These are phyloP conservation scores for Daldinia concentrica DNA, from an alignment of 495 filamentous ascomycete species.

Conservation along the genomic window DNA sequence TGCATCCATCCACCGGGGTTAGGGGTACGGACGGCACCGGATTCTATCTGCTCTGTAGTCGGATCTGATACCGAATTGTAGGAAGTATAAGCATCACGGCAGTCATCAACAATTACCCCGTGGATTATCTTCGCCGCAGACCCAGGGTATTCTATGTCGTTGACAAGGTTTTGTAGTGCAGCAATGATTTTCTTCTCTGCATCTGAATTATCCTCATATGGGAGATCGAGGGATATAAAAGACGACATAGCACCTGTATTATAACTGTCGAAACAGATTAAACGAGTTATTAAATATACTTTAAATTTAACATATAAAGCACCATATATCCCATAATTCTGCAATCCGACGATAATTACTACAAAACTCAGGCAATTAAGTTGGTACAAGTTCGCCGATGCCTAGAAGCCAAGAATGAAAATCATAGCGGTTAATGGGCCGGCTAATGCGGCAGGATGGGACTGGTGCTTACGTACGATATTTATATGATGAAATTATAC, in stretches of 20 bases:
- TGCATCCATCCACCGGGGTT: neutral
- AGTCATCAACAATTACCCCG: neutral
- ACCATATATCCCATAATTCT: neutral
- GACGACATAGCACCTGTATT: neutral
- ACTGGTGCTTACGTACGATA: neutral
- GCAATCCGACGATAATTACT: too few species aligned
- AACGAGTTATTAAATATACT: neutral
- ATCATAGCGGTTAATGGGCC: neutral
- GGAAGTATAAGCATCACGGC: neutral
- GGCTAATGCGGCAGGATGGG: neutral
- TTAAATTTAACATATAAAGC: neutral
- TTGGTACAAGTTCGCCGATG: neutral
- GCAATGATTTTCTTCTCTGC: neutral
- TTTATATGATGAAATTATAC: neutral
- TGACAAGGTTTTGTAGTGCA: neutral
- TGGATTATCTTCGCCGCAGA: neutral
- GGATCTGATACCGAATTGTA: neutral
- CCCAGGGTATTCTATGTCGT: neutral
- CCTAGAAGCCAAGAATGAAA: neutral
- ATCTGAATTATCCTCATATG: neutral
- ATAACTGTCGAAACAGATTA: neutral
- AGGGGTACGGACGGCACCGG: neutral
- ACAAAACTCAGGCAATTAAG: too few species aligned
- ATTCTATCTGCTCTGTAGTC: neutral
- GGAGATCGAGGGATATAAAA: neutral